phyloP scores from a whole-genome alignment of 2,329 filamentous ascomycete genomes.

The Ceratocystis albifundus region DNA sequence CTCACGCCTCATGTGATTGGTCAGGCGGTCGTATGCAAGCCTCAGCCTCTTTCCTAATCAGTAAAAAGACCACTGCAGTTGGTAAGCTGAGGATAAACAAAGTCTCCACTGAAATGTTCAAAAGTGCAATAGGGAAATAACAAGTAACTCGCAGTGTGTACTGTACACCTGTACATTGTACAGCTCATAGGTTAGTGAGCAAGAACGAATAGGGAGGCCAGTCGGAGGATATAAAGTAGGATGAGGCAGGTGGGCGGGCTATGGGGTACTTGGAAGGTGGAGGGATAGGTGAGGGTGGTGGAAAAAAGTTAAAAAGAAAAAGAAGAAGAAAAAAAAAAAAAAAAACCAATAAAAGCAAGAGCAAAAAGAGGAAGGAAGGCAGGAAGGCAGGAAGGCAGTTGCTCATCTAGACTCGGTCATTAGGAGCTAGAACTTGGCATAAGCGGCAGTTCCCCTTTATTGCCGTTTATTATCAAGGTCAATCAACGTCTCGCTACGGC shows the following conservation, averaged over 20 bases:
- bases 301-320: too few relatives aligned
- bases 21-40: slow-evolving; percentile 9
- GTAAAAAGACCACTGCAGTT: background rate
- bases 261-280: too few relatives aligned
- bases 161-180: background rate
- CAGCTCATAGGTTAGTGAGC: too few relatives aligned
- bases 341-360: too few relatives aligned
- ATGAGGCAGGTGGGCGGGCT: too few relatives aligned
- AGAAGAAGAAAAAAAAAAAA: too few relatives aligned
- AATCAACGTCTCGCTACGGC: background rate
- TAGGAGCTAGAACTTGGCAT: background rate
- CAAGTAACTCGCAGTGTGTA: background rate
- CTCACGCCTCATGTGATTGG: background rate
- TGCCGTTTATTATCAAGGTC: background rate
- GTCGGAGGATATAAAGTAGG: too few relatives aligned
- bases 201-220: too few relatives aligned
- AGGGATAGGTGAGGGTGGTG: too few relatives aligned
- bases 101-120: background rate
- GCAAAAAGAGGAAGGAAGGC: background rate
- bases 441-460: background rate
- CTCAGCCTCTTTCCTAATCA: slow-evolving; percentile 19
- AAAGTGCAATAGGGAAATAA: background rate
- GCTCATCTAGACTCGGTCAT: background rate
- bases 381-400: background rate
- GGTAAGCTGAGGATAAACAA: slow-evolving; percentile 14